phyloP scores from a whole-genome alignment of 805 yeast species.

The Ogataea corticis region DNA sequence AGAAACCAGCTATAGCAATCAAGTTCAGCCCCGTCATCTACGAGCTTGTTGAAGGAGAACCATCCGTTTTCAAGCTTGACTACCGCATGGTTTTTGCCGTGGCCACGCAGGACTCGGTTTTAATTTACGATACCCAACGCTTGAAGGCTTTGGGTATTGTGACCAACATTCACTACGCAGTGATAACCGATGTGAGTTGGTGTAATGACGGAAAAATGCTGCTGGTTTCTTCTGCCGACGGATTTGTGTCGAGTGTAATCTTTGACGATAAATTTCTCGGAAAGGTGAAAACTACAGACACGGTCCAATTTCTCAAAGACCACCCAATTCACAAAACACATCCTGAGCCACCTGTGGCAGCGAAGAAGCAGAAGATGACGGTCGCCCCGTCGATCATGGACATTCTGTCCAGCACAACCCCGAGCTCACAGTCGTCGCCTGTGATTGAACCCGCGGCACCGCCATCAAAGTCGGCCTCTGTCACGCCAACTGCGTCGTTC shows the following conservation, averaged over 20 bases:
- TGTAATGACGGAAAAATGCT: conserved; percentile 68
- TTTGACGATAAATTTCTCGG: conserved; percentile 63
- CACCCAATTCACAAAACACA: conserved; percentile 12
- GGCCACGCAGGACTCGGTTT: conserved; percentile 85
- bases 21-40: conserved; percentile 73
- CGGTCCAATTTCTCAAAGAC: conserved; percentile 17
- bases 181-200: conserved; percentile 90
- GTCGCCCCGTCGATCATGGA: conserved; percentile 17
- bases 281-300: conserved; percentile 34
- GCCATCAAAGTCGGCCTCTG: conserved; percentile 10
- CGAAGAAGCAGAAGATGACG: conserved; percentile 3
- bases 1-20: conserved; percentile 82
- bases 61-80: conserved; percentile 52
- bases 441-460: conserved; percentile 14
- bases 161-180: conserved; percentile 81
- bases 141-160: conserved; percentile 69
- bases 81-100: conserved; percentile 88
- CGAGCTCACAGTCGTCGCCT: conserved; percentile 7
- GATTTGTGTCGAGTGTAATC: conserved; percentile 74
- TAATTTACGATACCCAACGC: conserved; percentile 78
- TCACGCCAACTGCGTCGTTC: conserved; percentile 17
- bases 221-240: conserved; percentile 85
- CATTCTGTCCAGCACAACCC: conserved; percentile 7
- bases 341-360: background rate
- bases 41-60: conserved; percentile 30